Base-by-base conservation (phyloP, 495 filamentous ascomycete species). In the Trichoderma asperelloides region DNA sequence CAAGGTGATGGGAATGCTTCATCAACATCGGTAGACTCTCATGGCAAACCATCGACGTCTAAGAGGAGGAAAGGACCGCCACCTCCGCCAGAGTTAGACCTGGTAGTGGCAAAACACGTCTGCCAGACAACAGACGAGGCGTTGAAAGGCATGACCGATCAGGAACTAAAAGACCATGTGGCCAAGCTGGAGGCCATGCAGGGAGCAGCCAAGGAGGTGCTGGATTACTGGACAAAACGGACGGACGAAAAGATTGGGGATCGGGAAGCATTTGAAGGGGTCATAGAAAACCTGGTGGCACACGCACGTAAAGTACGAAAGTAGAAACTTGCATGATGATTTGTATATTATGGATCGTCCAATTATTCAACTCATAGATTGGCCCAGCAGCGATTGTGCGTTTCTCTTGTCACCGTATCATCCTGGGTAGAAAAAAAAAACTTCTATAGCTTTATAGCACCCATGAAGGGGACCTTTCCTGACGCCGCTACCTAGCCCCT, bases 251-350 rank as follows among this genome's bases (percentile, higher is more conserved):
- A 93, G 66, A 79, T 96, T 66, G 87, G 89, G 33, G 94, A 99
- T 70, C 90, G 96, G 71, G 94, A 97, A 78, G 91, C 92, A 7
- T 97, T 99, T 80, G 95, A 99, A 73, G 91, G 90, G 0, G 95
- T 99, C 11, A 97, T 99, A 82, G 96, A 97, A 79, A 97, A 97
- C 74, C 78, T 99, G 67, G 95, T 99, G 55, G 95, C 90, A 76
- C 95, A 97, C 80, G 95, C 96, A 11, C 83, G 92, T 77, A 91
- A 93, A 74, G 88, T 91, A 62, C 82, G 95, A 74, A 95, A 93
- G 77, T 86, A 72, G 69, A 43, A 33, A 30, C 18, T 60, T 30
- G 55, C 55, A 28, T 60, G 23, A 60, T 60, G 49, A 60, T 55
- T n/a, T 55, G 25, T 60, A 60, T 51, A 60, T 60, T 60, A 60